phyloP scores from a whole-genome alignment of 164 flowering plant genomes.

The Umbilicus rupestris region DNA sequence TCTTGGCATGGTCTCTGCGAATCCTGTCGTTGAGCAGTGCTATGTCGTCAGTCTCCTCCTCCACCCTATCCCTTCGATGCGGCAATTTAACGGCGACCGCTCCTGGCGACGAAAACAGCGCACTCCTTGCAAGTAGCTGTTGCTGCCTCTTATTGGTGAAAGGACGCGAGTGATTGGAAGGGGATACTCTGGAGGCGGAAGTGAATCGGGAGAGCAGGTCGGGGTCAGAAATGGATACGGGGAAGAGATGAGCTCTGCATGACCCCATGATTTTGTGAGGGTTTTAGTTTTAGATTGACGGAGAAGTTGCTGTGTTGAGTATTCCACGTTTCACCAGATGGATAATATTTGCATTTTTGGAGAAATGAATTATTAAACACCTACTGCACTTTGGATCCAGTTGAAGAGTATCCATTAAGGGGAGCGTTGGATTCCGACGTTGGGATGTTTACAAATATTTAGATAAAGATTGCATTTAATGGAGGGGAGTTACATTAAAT shows the following conservation, averaged over 20 bases:
- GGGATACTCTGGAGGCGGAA: neutral
- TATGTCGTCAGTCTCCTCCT: constrained; percentile 34
- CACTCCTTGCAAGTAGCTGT: neutral
- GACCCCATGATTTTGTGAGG: neutral
- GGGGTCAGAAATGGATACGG: neutral
- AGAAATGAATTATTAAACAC: no score
- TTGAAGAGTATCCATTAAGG: no score
- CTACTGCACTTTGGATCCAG: no score
- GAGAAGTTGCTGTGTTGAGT: neutral
- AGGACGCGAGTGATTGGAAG: neutral
- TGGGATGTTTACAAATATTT: no score
- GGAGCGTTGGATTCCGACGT: no score
- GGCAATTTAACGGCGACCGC: neutral
- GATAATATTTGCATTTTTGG: neutral
- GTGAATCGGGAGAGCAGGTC: neutral
- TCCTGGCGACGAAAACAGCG: neutral
- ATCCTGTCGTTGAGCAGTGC: constrained; percentile 55
- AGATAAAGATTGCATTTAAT: no score
- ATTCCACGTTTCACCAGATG: neutral
- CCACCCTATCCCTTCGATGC: constrained; percentile 1
- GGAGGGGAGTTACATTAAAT: no score
- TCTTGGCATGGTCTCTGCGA: constrained; percentile 42
- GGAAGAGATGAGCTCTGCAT: neutral
- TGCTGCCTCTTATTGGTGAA: neutral
- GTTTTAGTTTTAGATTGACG: constrained; percentile 6